These are phyloP conservation scores for Aegle marmelos DNA, from an alignment of 345 rosid species.

Conservation along the genomic window DNA sequence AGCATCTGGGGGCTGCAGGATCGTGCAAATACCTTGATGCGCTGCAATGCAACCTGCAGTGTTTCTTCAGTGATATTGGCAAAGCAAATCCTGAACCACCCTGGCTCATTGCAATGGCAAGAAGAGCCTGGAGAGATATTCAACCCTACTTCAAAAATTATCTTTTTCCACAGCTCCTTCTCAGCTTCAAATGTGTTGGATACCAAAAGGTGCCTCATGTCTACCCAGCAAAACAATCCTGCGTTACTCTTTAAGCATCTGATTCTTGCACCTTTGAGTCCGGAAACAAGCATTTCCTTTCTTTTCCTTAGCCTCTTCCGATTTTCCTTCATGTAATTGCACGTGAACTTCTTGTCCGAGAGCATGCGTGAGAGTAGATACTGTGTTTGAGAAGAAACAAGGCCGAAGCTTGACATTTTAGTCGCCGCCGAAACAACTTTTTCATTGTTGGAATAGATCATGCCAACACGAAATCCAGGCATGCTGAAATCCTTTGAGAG, in stretches of 20 bases:
- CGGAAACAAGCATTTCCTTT: constrained; percentile 46
- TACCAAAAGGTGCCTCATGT: constrained; percentile 57
- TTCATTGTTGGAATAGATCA: constrained; percentile 68
- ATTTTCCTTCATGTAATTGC: constrained; percentile 53
- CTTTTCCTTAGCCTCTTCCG: constrained; percentile 53
- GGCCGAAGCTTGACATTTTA: constrained; percentile 92
- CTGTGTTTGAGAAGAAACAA: constrained; percentile 86
- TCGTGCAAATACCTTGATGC: constrained; percentile 39
- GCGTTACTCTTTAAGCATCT: constrained; percentile 65
- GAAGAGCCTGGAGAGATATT: constrained; percentile 85
- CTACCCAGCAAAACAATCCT: constrained; percentile 89
- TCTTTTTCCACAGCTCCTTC: constrained; percentile 59
- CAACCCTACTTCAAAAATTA: constrained; percentile 58
- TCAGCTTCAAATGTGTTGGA: constrained; percentile 66
- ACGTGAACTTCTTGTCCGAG: constrained; percentile 57
- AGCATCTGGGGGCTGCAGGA: constrained; percentile 5
- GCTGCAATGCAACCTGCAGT: constrained; percentile 44
- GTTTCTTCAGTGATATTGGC: constrained; percentile 60
- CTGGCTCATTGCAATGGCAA: constrained; percentile 83
- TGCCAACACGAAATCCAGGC: constrained; percentile 86
- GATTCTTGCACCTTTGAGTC: constrained; percentile 54
- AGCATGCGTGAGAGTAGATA: constrained; percentile 53
- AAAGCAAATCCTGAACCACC: constrained; percentile 86
- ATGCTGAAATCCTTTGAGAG: constrained; percentile 88
- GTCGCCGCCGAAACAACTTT: constrained; percentile 63